Percentiles rank a stretch among this genome's conserved stretches.
phyloP scores from a whole-genome alignment of 176 grass and related monocot species.

The Dendrocalamus sinicus region DNA sequence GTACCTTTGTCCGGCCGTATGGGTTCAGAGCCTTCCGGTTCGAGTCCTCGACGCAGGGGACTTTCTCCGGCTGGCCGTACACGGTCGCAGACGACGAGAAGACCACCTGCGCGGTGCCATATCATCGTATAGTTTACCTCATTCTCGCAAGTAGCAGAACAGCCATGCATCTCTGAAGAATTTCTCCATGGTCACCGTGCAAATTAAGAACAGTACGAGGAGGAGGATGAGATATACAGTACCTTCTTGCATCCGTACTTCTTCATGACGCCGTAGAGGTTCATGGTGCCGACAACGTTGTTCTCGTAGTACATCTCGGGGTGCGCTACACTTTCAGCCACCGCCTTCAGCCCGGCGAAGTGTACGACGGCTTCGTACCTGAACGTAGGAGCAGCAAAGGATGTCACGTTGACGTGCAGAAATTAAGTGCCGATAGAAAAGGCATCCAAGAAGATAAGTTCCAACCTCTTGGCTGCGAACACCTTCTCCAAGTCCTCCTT shows the following conservation, averaged over 20 bases:
- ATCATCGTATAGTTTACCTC: not conserved
- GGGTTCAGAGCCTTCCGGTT: constrained; percentile 80
- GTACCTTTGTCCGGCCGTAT: constrained; percentile 91
- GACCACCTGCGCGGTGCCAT: constrained; percentile 53
- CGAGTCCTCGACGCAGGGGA: constrained; percentile 80
- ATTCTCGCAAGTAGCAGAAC: not conserved
- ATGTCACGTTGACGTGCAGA: not conserved
- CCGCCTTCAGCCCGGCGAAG: constrained; percentile 90
- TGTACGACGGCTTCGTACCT: constrained; percentile 94
- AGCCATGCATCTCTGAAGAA: not conserved
- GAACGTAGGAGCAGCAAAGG: constrained; percentile 11
- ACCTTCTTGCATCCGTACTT: constrained; percentile 86
- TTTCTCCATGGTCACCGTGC: not conserved
- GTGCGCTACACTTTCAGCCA: constrained; percentile 83
- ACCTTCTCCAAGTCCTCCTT: constrained; percentile 74
- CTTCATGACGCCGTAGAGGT: constrained; percentile 76
- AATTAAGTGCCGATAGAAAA: not conserved
- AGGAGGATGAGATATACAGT: not conserved
- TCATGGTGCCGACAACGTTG: constrained; percentile 87
- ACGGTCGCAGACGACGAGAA: constrained; percentile 92
- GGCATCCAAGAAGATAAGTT: not conserved
- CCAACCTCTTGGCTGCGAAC: constrained; percentile 50
- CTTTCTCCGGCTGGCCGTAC: constrained; percentile 80
- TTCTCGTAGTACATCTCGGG: constrained; percentile 87
- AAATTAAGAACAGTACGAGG: not conserved